Percentiles rank a stretch among this genome's conserved stretches.
Evolutionary conservation across 2,329 filamentous ascomycete genomes (phyloP).

Genomic region (Diaporthe batatas): DNA sequence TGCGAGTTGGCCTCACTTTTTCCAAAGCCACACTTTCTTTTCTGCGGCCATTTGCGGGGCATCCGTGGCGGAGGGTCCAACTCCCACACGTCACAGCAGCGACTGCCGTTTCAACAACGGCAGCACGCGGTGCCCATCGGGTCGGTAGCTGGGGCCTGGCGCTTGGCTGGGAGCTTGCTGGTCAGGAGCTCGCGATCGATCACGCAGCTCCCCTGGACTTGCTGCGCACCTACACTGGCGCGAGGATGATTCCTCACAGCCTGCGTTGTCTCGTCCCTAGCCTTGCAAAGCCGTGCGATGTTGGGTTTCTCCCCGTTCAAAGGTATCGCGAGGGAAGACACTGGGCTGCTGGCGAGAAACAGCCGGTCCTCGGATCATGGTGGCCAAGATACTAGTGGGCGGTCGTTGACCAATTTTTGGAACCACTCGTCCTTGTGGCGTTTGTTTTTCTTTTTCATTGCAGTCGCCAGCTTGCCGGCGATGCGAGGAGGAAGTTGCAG

Average conservation of each 20-base stretch:
- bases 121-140: constrained; percentile 37
- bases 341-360: constrained; percentile 30
- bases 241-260: constrained; percentile 22
- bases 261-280: constrained; percentile 26
- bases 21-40: constrained; percentile 6
- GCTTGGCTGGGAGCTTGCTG: constrained; percentile 22
- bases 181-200: constrained; percentile 31
- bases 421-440: constrained; percentile 13
- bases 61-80: constrained; percentile 35
- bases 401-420: constrained; percentile 25
- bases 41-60: constrained; percentile 34
- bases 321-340: constrained; percentile 27
- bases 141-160: constrained; percentile 37
- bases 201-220: constrained; percentile 9
- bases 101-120: constrained; percentile 28
- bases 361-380: constrained; percentile 28
- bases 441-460: constrained; percentile 8
- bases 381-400: constrained; percentile 17
- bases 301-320: constrained; percentile 32
- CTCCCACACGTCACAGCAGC: constrained; percentile 31
- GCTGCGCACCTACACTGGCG: constrained; percentile 13
- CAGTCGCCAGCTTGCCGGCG: constrained; percentile 27
- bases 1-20: constrained; percentile 26
- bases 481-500: constrained; percentile 6
- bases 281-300: constrained; percentile 35